phyloP scores from a whole-genome alignment of 306 rosid species.

The Citrullus amarus region DNA sequence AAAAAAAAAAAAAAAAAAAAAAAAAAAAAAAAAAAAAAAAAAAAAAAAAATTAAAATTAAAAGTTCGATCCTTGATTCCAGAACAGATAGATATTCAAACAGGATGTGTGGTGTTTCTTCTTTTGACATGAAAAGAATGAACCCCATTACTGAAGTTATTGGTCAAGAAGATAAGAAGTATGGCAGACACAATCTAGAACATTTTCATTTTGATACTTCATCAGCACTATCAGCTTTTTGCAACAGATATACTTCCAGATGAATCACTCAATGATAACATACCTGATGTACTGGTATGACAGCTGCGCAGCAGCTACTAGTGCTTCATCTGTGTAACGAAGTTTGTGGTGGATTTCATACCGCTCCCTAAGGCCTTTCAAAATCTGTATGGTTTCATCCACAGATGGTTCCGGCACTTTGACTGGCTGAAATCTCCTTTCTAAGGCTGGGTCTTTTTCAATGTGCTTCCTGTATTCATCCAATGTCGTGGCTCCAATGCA shows the following conservation, averaged over 20 bases:
- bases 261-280: not conserved
- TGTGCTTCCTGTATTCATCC: constrained; percentile 93
- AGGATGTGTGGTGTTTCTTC: not conserved
- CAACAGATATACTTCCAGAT: not conserved
- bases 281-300: constrained; percentile 94
- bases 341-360: constrained; percentile 94
- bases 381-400: constrained; percentile 77
- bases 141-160: not conserved
- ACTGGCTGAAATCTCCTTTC: constrained; percentile 95
- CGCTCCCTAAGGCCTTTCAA: constrained; percentile 87
- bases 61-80: not conserved
- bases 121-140: not conserved
- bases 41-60: not conserved
- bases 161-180: not conserved
- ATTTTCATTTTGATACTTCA: not conserved
- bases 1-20: not conserved
- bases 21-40: not conserved
- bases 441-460: constrained; percentile 91
- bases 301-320: constrained; percentile 80
- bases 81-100: not conserved
- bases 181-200: not conserved
- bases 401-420: constrained; percentile 89
- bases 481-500: constrained; percentile 96
- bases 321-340: constrained; percentile 86
- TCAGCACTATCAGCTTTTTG: not conserved